phyloP scores from a whole-genome alignment of 192 early-diverging fungal genomes.

The Backusella luteola region DNA sequence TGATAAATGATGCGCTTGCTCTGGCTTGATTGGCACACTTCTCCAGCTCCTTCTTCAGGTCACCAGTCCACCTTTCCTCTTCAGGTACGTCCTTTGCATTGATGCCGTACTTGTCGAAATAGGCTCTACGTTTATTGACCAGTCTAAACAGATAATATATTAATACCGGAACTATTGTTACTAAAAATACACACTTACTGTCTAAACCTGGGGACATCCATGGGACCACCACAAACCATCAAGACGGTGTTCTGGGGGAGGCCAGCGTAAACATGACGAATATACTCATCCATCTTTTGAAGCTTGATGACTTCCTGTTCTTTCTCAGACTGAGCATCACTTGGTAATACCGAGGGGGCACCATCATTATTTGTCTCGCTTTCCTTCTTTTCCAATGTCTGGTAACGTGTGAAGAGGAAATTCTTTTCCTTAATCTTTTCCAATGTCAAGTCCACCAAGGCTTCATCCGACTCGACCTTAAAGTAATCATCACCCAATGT shows the following conservation, averaged over 20 bases:
- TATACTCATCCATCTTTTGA: conserved; percentile 33
- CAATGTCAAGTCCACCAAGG: conserved; percentile 29
- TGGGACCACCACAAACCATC: conserved; percentile 41
- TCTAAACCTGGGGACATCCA: conserved; percentile 35
- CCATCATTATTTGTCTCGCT: conserved; percentile 1
- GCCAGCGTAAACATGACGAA: conserved; percentile 28
- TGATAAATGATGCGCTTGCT: not conserved
- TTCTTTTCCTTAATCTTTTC: conserved; percentile 27
- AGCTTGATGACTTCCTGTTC: conserved; percentile 26
- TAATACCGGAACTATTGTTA: not conserved
- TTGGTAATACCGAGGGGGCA: conserved; percentile 21
- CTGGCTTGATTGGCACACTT: not conserved
- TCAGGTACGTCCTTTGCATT: conserved; percentile 29
- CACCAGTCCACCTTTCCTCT: conserved; percentile 17
- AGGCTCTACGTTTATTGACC: conserved; percentile 34
- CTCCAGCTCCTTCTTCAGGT: conserved; percentile 5
- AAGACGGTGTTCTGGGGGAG: conserved; percentile 38
- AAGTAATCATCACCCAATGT: conserved; percentile 24
- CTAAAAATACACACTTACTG: conserved; percentile 1
- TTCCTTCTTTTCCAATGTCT: not conserved
- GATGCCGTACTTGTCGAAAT: conserved; percentile 26
- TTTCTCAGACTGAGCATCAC: not conserved
- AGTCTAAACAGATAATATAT: conserved; percentile 9
- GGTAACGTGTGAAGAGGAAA: conserved; percentile 10
- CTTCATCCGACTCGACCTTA: conserved; percentile 23